Evolutionary conservation across 2,329 filamentous ascomycete species (phyloP).

Genomic region (Fusarium liriodendri): DNA sequence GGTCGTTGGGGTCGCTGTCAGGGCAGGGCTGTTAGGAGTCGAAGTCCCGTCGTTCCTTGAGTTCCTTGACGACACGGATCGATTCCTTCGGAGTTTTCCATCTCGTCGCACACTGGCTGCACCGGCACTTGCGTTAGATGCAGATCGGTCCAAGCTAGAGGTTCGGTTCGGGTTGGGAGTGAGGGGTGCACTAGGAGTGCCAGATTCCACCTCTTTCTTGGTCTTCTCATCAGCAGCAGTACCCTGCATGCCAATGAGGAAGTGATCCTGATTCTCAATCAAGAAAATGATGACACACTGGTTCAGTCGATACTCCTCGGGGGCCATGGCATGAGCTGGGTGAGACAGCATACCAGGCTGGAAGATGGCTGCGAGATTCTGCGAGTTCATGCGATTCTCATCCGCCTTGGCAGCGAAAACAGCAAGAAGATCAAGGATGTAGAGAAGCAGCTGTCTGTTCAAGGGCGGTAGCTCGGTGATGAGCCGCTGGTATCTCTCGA

Average conservation of each 20-base stretch:
- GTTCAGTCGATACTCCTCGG: slow-evolving; percentile 91
- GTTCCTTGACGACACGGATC: slow-evolving; percentile 90
- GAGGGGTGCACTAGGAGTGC: slow-evolving; percentile 63
- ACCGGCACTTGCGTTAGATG: slow-evolving; percentile 88
- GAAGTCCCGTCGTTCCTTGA: slow-evolving; percentile 80
- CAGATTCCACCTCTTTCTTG: slow-evolving; percentile 74
- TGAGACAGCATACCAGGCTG: slow-evolving; percentile 97
- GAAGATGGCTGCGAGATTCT: slow-evolving; percentile 96
- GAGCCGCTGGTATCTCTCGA: slow-evolving; percentile 84
- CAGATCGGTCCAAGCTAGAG: slow-evolving; percentile 69
- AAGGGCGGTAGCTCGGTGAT: slow-evolving; percentile 94
- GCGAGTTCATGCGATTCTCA: slow-evolving; percentile 95
- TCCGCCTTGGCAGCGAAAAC: slow-evolving; percentile 98
- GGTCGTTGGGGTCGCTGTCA: slow-evolving; percentile 65
- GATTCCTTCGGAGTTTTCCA: slow-evolving; percentile 84
- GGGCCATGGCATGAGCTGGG: slow-evolving; percentile 93
- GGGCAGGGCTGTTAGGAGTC: slow-evolving; percentile 73
- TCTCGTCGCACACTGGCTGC: slow-evolving; percentile 88
- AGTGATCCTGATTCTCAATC: slow-evolving; percentile 98
- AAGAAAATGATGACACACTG: slow-evolving; percentile 98
- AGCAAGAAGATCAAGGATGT: slow-evolving; percentile 93
- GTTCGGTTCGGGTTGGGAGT: slow-evolving; percentile 65
- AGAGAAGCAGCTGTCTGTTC: slow-evolving; percentile 92
- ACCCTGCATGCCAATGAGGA: slow-evolving; percentile 97
- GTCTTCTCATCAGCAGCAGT: slow-evolving; percentile 94